Conservation (phyloP, 2,329 filamentous ascomycete genomes). For the Microsporum ferrugineum region DNA sequence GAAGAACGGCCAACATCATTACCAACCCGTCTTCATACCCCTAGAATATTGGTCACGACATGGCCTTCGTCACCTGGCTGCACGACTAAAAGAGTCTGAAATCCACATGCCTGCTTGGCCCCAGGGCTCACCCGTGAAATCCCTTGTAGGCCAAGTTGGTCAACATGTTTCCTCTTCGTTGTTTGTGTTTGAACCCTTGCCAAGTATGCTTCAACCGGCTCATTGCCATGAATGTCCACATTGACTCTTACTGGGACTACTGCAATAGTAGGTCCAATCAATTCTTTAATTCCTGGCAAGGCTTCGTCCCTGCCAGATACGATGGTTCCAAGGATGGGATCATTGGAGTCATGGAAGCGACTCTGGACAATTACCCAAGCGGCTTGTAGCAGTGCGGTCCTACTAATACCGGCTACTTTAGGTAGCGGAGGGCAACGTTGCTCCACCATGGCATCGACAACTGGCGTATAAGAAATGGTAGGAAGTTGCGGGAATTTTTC, state of each 20-base stretch:
- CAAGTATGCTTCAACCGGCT: slow-evolving; percentile 42
- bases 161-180: slow-evolving; percentile 43
- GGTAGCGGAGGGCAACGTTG: slow-evolving; percentile 6
- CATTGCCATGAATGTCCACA: slow-evolving; percentile 39
- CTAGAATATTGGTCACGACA: background rate
- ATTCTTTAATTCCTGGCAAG: slow-evolving; percentile 27
- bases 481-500: slow-evolving; percentile 37
- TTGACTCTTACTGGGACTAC: slow-evolving; percentile 30
- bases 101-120: slow-evolving; percentile 27
- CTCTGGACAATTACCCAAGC: slow-evolving; percentile 31
- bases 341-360: slow-evolving; percentile 25
- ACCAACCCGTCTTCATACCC: no score
- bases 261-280: slow-evolving; percentile 32
- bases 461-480: slow-evolving; percentile 38
- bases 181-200: slow-evolving; percentile 42
- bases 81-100: slow-evolving; percentile 31
- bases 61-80: slow-evolving; percentile 12
- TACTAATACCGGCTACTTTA: no score
- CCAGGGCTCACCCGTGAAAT: slow-evolving; percentile 40
- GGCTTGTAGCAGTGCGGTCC: slow-evolving; percentile 27
- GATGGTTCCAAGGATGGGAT: slow-evolving; percentile 33
- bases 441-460: slow-evolving; percentile 21
- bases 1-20: no score
- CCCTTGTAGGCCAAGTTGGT: slow-evolving; percentile 43
- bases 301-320: slow-evolving; percentile 31